Evolutionary conservation across 345 rosid genomes (phyloP).

Genomic region (Alliaria petiolata): DNA sequence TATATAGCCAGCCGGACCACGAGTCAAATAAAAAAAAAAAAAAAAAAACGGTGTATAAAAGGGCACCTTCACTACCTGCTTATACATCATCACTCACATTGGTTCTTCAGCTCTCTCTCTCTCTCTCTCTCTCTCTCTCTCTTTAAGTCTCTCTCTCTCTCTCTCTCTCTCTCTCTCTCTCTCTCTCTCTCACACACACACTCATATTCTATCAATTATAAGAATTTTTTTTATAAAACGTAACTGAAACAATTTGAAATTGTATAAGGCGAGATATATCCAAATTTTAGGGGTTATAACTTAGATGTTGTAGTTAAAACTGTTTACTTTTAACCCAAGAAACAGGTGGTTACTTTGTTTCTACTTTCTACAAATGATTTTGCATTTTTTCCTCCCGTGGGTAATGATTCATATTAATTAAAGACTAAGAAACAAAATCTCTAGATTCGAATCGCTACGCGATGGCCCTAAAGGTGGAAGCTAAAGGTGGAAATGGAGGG

Average conservation of each 20-base stretch:
- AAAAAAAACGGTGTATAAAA: not conserved
- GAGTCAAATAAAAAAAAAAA: not conserved
- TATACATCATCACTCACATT: not conserved
- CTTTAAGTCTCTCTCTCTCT: not conserved
- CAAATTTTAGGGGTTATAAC: not conserved
- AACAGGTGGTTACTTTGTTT: not conserved
- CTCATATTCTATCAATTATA: no score
- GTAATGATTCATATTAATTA: not conserved
- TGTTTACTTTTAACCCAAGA: not conserved
- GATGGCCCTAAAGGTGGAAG: not conserved
- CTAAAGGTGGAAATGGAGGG: not conserved
- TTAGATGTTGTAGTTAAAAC: not conserved
- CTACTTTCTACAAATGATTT: not conserved
- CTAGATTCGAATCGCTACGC: not conserved
- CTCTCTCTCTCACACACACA: no score
- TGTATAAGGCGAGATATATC: no score
- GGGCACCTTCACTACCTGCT: not conserved
- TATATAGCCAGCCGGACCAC: not conserved
- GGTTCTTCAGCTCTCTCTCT: not conserved
- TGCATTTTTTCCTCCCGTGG: not conserved
- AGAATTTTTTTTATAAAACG: not conserved
- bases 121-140: not conserved
- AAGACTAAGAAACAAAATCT: not conserved
- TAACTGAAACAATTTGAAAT: not conserved
- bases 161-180: constrained; percentile 3